phyloP scores from a whole-genome alignment of 2,329 filamentous ascomycete species.

The Ustulina deusta region DNA sequence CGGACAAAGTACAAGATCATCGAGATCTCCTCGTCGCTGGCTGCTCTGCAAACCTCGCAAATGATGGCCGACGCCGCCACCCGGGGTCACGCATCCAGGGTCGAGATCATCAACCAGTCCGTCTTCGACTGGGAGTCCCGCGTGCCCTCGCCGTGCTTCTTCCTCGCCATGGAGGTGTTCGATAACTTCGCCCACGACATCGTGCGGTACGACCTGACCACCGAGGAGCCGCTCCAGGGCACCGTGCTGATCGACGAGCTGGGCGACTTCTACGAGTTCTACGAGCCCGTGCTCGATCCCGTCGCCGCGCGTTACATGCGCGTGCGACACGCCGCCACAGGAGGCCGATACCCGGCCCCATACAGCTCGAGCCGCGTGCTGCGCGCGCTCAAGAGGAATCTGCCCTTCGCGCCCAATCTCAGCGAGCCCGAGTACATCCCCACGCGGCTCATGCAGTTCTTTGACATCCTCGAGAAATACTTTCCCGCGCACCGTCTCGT shows the following conservation, averaged over 20 bases:
- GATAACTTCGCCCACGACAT: conserved; percentile 98
- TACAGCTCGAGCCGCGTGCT: conserved; percentile 66
- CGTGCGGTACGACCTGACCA: conserved; percentile 87
- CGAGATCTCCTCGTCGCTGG: conserved; percentile 88
- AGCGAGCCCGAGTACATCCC: conserved; percentile 92
- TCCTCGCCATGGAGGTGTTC: conserved; percentile 97
- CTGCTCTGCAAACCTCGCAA: conserved; percentile 79
- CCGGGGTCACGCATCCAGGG: conserved; percentile 82
- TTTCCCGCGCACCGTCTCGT: conserved; percentile 92
- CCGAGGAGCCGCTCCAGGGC: conserved; percentile 86
- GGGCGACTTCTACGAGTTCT: conserved; percentile 97
- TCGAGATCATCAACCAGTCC: conserved; percentile 93
- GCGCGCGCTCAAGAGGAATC: conserved; percentile 69
- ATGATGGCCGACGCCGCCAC: conserved; percentile 74
- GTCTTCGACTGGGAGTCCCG: conserved; percentile 94
- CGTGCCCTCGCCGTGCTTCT: conserved; percentile 95
- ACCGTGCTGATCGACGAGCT: conserved; percentile 85
- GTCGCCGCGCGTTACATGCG: conserved; percentile 84
- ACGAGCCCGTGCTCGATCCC: conserved; percentile 82
- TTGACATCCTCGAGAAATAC: conserved; percentile 86
- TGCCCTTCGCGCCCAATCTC: conserved; percentile 81
- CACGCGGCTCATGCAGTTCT: conserved; percentile 95
- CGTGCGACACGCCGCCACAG: conserved; percentile 82
- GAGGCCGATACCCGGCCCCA: conserved; percentile 72
- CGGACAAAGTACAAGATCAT: conserved; percentile 95